Evolutionary conservation across 495 filamentous ascomycete species (phyloP).

Genomic region (Tuber magnatum): DNA sequence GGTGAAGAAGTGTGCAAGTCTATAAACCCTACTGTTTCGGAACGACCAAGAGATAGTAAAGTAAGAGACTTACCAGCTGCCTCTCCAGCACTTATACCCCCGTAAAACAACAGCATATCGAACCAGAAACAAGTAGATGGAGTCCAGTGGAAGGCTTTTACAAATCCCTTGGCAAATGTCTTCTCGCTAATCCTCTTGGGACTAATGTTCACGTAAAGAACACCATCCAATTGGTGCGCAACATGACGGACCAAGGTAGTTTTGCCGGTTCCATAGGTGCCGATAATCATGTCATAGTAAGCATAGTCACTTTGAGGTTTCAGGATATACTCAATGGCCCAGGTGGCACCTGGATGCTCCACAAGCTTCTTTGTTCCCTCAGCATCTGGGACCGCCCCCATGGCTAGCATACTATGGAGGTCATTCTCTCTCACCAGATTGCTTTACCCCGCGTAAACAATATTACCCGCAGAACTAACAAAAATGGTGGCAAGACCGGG

Average conservation of each 20-base stretch:
- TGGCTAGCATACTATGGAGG: background rate
- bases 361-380: background rate
- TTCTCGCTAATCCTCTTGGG: background rate
- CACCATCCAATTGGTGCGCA: background rate
- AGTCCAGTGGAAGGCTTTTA: no score
- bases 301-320: background rate
- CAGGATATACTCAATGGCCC: background rate
- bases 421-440: background rate
- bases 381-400: background rate
- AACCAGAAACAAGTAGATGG: no score
- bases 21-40: no score
- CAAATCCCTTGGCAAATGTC: no score
- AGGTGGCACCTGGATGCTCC: background rate
- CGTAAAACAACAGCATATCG: no score
- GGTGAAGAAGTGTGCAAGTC: no score
- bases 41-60: no score
- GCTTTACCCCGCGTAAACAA: background rate
- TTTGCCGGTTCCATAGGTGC: conserved; percentile 2
- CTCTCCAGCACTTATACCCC: no score
- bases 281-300: background rate
- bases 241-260: background rate
- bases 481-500: background rate
- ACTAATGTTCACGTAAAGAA: background rate
- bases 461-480: background rate
- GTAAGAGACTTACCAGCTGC: no score